Base-by-base conservation (phyloP, 306 rosid species). In the Cicer yamashitae region DNA sequence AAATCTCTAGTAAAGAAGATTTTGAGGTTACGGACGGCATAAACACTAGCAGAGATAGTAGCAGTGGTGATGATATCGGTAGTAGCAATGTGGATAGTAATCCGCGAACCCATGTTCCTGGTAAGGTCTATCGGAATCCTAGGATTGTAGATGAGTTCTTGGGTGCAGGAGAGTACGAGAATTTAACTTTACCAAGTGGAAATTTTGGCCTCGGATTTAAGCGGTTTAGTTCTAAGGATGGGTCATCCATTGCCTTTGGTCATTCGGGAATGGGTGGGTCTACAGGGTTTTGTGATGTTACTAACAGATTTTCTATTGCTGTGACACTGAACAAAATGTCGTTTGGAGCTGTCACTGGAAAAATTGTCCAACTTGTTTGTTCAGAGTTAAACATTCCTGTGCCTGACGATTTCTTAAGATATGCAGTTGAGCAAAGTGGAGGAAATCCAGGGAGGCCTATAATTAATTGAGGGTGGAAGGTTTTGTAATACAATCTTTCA, bases 251-350 rank as follows among this genome's bases (percentile, higher is more conserved):
- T 63, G 92, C 88, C 25, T 92, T 92, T 82, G 99, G 99, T 63
- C 98, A 96, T 85, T 88, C 99, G 0, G 99, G 99, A 52, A 89
- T 96, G 91, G 99, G 98, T 51, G 99, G 99, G 15, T 92, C 99
- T 38, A 89, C 97, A 1, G 97, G 94, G 13, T 96, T 84, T 76
- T 91, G 91, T 70, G 89, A 90, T 76, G 83, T 74, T 14, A 83
- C 86, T 17, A 87, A 92, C 69, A 84, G 79, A 72, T 90, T 96
- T 84, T 54, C 98, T 5, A 96, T 96, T 63, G 86, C 94, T 38
- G 97, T 96, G 85, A 96, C 96, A 25, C 71, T 92, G 62, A 96
- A 96, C 82, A 96, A 90, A 79, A 75, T 96, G 93, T 87, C 98
- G 0, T 63, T 90, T 10, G 99, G 99, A 45, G 86, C 66, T 9